These are phyloP conservation scores for Triglochin maritima DNA, from an alignment of 106 monocot genomes.

Conservation along the genomic window DNA sequence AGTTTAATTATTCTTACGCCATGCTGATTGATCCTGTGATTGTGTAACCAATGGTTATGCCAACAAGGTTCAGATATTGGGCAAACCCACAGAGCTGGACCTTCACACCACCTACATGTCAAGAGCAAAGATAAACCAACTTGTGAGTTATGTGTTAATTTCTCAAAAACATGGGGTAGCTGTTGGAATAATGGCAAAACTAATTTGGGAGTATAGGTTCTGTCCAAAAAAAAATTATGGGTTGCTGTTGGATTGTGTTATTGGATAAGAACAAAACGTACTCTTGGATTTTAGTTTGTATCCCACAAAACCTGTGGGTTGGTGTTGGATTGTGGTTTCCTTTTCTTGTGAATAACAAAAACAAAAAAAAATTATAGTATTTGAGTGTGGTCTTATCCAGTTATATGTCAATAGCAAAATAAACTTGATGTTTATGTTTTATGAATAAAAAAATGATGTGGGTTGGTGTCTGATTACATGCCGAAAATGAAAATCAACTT, in stretches of 20 bases:
- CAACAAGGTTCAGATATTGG: conserved; percentile 64
- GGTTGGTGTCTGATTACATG: too few species aligned
- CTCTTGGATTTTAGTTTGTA: not conserved
- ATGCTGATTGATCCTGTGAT: conserved; percentile 86
- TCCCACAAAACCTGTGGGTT: not conserved
- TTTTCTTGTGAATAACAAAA: too few species aligned
- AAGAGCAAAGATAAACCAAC: not conserved
- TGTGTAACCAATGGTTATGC: conserved; percentile 64
- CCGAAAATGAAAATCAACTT: too few species aligned
- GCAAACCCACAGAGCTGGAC: conserved; percentile 40
- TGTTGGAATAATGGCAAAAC: too few species aligned
- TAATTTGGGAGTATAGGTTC: not conserved
- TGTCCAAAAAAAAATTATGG: not conserved
- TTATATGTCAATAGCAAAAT: too few species aligned
- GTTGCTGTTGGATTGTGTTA: too few species aligned
- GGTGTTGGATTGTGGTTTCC: not conserved
- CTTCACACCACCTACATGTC: not conserved
- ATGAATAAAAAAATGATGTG: too few species aligned
- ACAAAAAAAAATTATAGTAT: too few species aligned
- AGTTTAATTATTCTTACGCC: conserved; percentile 34
- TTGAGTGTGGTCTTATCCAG: too few species aligned
- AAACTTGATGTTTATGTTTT: too few species aligned
- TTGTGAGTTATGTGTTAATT: too few species aligned
- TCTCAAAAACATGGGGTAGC: too few species aligned
- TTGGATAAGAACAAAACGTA: not conserved